A percentile compares a stretch with the other conserved stretches of the same genome.
Conservation (phyloP, 2,329 filamentous ascomycete genomes). For the Fusarium nodosum region DNA sequence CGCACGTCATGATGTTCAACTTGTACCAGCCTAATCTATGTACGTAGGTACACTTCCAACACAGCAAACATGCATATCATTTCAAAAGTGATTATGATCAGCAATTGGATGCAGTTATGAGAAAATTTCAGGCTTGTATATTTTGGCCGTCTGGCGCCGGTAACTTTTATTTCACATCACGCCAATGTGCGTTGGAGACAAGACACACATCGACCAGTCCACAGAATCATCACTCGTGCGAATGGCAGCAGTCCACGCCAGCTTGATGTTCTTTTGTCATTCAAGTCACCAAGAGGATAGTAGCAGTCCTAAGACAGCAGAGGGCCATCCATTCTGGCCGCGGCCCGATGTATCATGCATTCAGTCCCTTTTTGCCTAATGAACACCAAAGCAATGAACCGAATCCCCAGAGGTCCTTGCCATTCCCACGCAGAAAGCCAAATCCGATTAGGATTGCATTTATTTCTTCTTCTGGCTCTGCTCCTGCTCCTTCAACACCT, state of each 20-base stretch:
- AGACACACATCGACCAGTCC: constrained; percentile 7
- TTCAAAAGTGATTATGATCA: neutral
- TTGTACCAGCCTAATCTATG: neutral
- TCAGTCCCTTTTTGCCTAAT: constrained; percentile 64
- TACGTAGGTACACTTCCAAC: neutral
- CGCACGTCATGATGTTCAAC: constrained; percentile 48
- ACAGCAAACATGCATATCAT: neutral
- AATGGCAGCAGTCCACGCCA: constrained; percentile 46
- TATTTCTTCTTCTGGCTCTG: constrained; percentile 78
- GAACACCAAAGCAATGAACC: constrained; percentile 69
- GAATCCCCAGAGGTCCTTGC: constrained; percentile 55
- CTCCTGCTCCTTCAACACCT: constrained; percentile 99
- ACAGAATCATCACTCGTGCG: constrained; percentile 41
- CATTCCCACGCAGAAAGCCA: constrained; percentile 53
- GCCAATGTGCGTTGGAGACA: constrained; percentile 4
- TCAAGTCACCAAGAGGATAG: constrained; percentile 62
- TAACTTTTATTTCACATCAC: constrained; percentile 38
- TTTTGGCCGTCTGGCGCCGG: constrained; percentile 27
- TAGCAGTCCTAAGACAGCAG: constrained; percentile 61
- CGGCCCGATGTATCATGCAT: constrained; percentile 62
- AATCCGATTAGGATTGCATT: constrained; percentile 58
- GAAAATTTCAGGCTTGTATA: constrained; percentile 20
- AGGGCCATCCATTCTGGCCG: constrained; percentile 58
- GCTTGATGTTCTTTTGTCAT: constrained; percentile 60
- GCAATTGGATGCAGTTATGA: neutral